Conservation (phyloP, 495 filamentous ascomycete genomes). For the Aspergillus ostianus region DNA sequence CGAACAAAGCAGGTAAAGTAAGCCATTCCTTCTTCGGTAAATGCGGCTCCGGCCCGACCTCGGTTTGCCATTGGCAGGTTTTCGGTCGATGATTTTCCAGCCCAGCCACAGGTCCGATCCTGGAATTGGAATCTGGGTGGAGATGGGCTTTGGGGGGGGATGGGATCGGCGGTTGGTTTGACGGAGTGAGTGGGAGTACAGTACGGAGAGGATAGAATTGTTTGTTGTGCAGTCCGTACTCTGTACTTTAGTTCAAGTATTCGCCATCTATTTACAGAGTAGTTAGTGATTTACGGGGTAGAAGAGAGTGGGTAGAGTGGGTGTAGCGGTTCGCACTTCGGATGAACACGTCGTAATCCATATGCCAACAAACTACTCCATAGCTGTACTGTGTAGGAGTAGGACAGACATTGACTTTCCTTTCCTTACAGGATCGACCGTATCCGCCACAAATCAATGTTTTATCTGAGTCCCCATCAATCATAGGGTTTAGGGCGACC, state of each 20-base stretch:
- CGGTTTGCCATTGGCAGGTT: neutral
- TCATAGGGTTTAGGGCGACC: neutral
- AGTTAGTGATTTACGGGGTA: neutral
- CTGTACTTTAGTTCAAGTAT: too few relatives aligned
- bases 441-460: neutral
- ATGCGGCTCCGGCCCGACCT: neutral
- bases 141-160: neutral
- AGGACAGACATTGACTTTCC: too few relatives aligned
- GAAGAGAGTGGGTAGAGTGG: neutral
- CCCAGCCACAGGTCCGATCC: neutral
- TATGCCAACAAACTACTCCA: neutral
- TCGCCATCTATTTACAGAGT: too few relatives aligned
- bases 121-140: neutral
- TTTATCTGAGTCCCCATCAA: neutral
- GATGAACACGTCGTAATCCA: neutral
- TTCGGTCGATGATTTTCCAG: neutral
- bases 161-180: neutral
- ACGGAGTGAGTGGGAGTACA: too few relatives aligned
- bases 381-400: neutral
- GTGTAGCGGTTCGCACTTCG: neutral
- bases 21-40: neutral
- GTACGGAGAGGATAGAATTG: too few relatives aligned
- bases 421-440: neutral
- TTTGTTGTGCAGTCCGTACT: neutral
- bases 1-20: neutral